A percentile compares a stretch with the other conserved stretches of the same genome.
Evolutionary conservation across 1,139 yeast genomes (phyloP).

Genomic region (Saccharomycopsis hybrid): DNA sequence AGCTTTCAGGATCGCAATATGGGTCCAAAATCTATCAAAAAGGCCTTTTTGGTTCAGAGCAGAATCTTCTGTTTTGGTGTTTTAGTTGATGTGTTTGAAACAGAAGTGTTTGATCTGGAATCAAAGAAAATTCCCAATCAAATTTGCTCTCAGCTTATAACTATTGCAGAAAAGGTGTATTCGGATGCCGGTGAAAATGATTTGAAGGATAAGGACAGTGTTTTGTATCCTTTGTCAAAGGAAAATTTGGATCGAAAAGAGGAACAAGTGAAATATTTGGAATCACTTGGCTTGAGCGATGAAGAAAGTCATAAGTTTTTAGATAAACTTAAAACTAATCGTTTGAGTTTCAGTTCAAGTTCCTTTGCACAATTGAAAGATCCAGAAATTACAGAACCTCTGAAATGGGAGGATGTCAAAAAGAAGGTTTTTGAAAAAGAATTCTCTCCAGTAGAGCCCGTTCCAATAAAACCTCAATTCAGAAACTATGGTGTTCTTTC

Average conservation of each 20-base stretch:
- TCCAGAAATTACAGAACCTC: too few relatives aligned
- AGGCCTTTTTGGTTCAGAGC: conserved; percentile 36
- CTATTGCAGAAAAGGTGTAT: conserved; percentile 33
- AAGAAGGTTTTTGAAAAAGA: conserved; percentile 19
- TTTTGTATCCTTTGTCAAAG: conserved; percentile 31
- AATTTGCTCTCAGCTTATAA: conserved; percentile 35
- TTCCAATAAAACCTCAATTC: conserved; percentile 4
- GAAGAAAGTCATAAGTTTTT: conserved; percentile 37
- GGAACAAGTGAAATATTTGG: conserved; percentile 43
- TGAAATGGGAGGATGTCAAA: conserved; percentile 26
- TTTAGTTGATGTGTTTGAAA: conserved; percentile 27
- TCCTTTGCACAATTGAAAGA: too few relatives aligned
- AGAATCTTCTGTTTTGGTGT: conserved; percentile 37
- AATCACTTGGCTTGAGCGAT: conserved; percentile 38
- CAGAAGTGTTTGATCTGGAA: conserved; percentile 22
- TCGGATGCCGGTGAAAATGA: conserved; percentile 22
- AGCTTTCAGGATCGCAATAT: not conserved
- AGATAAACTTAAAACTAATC: conserved; percentile 23
- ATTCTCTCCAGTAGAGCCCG: not conserved
- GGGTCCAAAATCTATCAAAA: not conserved
- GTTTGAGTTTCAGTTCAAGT: too few relatives aligned
- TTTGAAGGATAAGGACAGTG: conserved; percentile 29
- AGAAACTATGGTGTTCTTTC: conserved; percentile 28
- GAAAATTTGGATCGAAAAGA: conserved; percentile 45
- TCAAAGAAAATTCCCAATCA: conserved; percentile 21